Evolutionary conservation across 495 filamentous ascomycete species (phyloP), one percentile per base, ranked within the genome.

Genomic region (Hypoxylon rickii): DNA sequence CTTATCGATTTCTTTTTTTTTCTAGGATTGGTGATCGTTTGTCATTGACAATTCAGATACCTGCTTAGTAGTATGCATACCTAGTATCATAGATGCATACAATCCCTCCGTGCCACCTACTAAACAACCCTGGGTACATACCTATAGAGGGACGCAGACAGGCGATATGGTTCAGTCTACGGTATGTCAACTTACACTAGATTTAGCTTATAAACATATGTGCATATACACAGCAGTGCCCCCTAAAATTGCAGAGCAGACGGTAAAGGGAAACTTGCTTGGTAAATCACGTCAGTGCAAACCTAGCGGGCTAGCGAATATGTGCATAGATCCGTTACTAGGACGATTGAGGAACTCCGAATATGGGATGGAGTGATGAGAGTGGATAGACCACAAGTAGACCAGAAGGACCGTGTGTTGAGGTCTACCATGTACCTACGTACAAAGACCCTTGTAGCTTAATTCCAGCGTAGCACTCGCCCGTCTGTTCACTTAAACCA

Each of bases 321-420:
- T 56, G 48, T 63, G 59, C 59, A 57, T 63, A 63, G 43, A 57
- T 53, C 53, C 59, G 40, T 53, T 57, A 50, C 48, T 52, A 63
- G 43, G 21, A 46, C 44, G 33, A 37, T 43, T 54, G 39, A 54
- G 59, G 59, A 54, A 57, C 52, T 32, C 59, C 44, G 53, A 48
- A 44, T 48, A 53, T 47, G 34, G 47, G 48, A 29, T 29, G 24
- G 24, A 29, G 24, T 29, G 24, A n/a, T n/a, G 59, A 44, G 29
- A 50, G 47, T 53, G 48, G 47, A 48, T 57, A 44, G 38, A 34
- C 20, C 20, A 57, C 47, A 63, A 63, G 59, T 57, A 44, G 38
- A 34, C 20, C 20, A 57, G 52, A 63, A 63, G 59, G 59, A 56
- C 59, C 59, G 59, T 63, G 59, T 53, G 59, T 22, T 44, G 43